Evolutionary conservation across 768 basidiomycete genomes (phyloP).

Genomic region (Mrakia blollopis): DNA sequence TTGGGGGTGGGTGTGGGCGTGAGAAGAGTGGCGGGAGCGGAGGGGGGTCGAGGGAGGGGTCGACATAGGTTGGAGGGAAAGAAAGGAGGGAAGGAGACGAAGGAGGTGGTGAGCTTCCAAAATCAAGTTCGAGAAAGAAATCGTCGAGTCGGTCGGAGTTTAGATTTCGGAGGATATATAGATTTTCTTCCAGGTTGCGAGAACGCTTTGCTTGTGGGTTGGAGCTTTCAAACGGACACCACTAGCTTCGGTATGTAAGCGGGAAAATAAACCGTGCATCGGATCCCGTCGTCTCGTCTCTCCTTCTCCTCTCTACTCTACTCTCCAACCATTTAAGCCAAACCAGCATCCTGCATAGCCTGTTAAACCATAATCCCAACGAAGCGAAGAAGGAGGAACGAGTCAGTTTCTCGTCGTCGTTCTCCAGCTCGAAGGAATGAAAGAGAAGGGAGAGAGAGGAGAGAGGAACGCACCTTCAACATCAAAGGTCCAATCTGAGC

Average conservation of each 20-base stretch:
- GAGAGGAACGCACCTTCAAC: conserved; percentile 58
- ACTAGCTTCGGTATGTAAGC: too few species aligned
- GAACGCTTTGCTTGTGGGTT: too few species aligned
- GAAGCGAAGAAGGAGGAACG: neutral
- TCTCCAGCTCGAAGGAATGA: too few species aligned
- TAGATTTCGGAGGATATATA: too few species aligned
- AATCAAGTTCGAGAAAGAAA: too few species aligned
- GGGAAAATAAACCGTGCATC: too few species aligned
- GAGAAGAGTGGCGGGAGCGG: neutral
- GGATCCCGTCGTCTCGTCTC: neutral
- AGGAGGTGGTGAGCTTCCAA: neutral
- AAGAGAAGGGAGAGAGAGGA: neutral
- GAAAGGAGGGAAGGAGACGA: neutral
- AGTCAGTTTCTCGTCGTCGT: neutral
- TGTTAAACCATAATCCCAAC: neutral
- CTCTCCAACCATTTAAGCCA: conserved; percentile 33
- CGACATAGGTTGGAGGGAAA: neutral
- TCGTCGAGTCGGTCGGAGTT: too few species aligned
- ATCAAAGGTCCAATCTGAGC: conserved; percentile 88
- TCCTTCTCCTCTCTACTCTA: neutral
- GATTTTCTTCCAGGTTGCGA: too few species aligned
- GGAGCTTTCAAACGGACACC: too few species aligned
- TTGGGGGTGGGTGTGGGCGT: neutral
- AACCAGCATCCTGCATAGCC: conserved; percentile 39
- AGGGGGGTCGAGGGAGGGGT: neutral